Base-by-base conservation (phyloP, 495 filamentous ascomycete genomes). In the Trichocladium uniseriatum region DNA sequence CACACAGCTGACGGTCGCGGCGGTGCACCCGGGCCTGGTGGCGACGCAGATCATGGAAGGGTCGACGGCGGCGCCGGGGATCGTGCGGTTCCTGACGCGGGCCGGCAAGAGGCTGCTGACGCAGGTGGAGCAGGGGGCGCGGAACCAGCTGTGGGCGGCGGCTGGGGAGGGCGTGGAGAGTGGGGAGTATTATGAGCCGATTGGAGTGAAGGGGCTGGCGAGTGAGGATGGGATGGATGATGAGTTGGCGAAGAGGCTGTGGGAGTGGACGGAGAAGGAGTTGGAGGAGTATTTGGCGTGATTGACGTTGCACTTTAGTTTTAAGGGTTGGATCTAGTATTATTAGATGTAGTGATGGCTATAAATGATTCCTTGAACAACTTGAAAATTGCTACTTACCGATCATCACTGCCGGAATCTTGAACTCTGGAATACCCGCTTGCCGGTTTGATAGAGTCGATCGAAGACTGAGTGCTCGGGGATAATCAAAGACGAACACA, bases 11-110 rank as follows among this genome's bases (percentile, higher is more conserved):
- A 72, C 66, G 0, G 72, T 70, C 9, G 57, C 41, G 2, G 56
- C 81, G 0, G 69, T 88, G 0, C 82, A 89, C 45, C 87, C 87
- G 0, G 86, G 87, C 6, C 55, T 79, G 0, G 77, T 87, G 22
- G 43, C 57, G 3, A 87, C 81, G 11, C 68, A 76, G 1, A 54
- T 87, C 21, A 31, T 39, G 15, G 37, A 36, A 32, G 3, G 24
- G 24, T 27, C 38, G 4, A 18, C 27, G 7, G 37, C n/a, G 0
- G 9, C 29, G 45, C 35, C 40, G 18, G n/a, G 18, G 19, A 19
- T 40, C 5, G 5, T 41, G 11, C 38, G 35, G 4, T n/a, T 40
- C 3, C 35, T 31, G 16, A 38, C 14, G 6, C n/a, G 24, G 5
- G 3, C 52, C 0, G 13, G 20, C 2, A 31, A 6, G 4, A 1